phyloP scores from a whole-genome alignment of 768 basidiomycete species.

The Trametes elegans region DNA sequence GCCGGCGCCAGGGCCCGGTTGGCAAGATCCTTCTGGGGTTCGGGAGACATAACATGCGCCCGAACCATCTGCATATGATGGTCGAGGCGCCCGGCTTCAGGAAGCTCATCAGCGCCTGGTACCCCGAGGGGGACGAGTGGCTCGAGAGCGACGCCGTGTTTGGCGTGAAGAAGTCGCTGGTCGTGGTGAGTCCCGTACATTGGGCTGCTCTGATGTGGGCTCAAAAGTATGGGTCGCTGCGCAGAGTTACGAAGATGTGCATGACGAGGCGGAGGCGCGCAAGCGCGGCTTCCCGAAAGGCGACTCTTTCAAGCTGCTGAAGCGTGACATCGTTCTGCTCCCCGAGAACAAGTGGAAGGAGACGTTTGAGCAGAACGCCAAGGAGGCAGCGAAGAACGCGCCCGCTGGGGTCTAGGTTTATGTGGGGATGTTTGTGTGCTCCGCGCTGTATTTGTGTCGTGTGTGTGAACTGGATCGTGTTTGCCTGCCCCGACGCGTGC shows the following conservation, averaged over 20 bases:
- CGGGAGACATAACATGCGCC: constrained; percentile 72
- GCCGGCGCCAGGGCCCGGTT: constrained; percentile 58
- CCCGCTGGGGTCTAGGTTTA: neutral
- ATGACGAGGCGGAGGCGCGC: constrained; percentile 52
- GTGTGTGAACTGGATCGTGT: constrained; percentile 16
- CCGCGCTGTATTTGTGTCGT: neutral
- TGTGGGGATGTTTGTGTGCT: neutral
- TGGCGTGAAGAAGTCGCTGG: constrained; percentile 76
- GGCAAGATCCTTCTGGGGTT: constrained; percentile 55
- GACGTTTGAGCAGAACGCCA: constrained; percentile 25
- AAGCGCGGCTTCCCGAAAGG: constrained; percentile 52
- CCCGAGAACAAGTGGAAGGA: constrained; percentile 40
- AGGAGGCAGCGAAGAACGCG: constrained; percentile 23
- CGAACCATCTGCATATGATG: constrained; percentile 78
- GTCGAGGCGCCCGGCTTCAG: constrained; percentile 71
- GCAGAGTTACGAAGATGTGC: constrained; percentile 52
- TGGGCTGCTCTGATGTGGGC: neutral
- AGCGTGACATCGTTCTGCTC: constrained; percentile 45
- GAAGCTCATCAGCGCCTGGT: constrained; percentile 71
- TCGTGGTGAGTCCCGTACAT: constrained; percentile 57
- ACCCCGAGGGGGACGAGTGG: constrained; percentile 67
- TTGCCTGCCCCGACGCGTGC: constrained; percentile 9
- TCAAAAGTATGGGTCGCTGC: neutral
- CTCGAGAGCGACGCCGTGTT: constrained; percentile 74
- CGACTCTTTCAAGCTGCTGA: constrained; percentile 46